Conservation (phyloP, 2,329 filamentous ascomycete genomes). For the Talaromyces funiculosus region DNA sequence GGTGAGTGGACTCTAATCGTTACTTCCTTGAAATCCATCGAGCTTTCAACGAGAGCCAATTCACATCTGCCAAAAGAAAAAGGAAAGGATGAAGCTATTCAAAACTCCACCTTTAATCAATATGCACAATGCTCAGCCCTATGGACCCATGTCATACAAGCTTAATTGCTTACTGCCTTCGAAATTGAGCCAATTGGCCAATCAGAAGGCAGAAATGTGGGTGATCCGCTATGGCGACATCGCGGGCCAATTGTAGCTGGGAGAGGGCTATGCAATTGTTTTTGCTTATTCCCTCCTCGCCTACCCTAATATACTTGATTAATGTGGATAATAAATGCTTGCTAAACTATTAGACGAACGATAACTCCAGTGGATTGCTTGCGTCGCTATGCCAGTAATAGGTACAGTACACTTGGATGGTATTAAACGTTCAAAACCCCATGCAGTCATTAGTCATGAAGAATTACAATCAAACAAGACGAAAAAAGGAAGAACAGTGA, state of each 20-base stretch:
- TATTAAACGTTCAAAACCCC: constrained; percentile 1
- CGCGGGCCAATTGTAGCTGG: constrained; percentile 8
- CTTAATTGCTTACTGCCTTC: neutral
- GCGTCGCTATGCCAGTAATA: neutral
- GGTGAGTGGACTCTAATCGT: neutral
- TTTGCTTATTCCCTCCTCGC: neutral
- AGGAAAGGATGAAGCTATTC: neutral
- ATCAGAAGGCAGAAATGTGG: neutral
- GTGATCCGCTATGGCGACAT: constrained; percentile 15
- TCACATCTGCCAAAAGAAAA: neutral
- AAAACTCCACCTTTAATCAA: neutral
- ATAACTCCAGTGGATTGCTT: neutral
- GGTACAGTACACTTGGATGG: constrained; percentile 1
- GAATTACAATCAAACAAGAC: neutral
- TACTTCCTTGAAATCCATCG: neutral
- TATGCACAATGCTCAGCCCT: constrained; percentile 2
- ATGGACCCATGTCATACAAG: constrained; percentile 3
- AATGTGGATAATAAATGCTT: neutral
- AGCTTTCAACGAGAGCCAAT: neutral
- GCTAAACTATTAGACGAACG: neutral
- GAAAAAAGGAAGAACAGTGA: neutral
- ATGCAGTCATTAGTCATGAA: constrained; percentile 6
- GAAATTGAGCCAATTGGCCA: neutral
- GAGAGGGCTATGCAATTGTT: neutral
- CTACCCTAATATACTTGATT: neutral